Conservation (phyloP, 768 basidiomycete genomes). For the Mrakia blollopis region DNA sequence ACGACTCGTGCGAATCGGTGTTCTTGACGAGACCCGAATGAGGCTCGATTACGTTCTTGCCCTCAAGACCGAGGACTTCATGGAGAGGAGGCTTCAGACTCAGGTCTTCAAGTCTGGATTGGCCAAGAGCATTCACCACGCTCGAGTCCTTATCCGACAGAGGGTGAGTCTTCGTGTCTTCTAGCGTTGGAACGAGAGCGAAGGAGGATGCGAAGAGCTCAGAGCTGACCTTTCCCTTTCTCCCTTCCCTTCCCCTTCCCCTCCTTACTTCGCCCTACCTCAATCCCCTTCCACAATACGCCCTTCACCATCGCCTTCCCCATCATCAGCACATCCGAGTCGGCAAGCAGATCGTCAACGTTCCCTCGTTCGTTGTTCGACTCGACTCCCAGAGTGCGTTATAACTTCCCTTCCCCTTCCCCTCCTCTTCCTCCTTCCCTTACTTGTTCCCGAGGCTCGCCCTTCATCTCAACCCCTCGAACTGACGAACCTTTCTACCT, state of each 20-base stretch:
- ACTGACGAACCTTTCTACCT: neutral
- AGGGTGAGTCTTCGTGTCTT: slow-evolving; percentile 54
- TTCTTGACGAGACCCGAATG: slow-evolving; percentile 98
- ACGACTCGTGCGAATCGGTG: slow-evolving; percentile 97
- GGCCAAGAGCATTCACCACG: slow-evolving; percentile 98
- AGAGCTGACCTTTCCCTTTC: neutral
- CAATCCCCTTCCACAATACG: neutral
- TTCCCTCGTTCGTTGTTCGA: slow-evolving; percentile 97
- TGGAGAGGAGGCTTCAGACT: slow-evolving; percentile 97
- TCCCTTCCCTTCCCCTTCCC: neutral
- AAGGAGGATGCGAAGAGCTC: neutral
- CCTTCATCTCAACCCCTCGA: neutral
- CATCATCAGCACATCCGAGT: slow-evolving; percentile 49
- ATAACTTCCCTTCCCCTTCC: no score
- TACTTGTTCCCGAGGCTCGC: slow-evolving; percentile 3
- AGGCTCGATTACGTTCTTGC: slow-evolving; percentile 99
- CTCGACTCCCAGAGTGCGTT: slow-evolving; percentile 84
- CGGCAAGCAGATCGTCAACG: slow-evolving; percentile 98
- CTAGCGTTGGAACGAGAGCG: neutral
- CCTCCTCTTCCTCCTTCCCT: neutral
- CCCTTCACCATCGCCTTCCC: neutral
- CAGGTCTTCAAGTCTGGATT: slow-evolving; percentile 97
- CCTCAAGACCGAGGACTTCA: slow-evolving; percentile 85
- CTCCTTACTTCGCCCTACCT: neutral
- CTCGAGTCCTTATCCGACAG: slow-evolving; percentile 94